Conservation (phyloP, 1,284 basidiomycete genomes). For the Cystobasidium pallidum region DNA sequence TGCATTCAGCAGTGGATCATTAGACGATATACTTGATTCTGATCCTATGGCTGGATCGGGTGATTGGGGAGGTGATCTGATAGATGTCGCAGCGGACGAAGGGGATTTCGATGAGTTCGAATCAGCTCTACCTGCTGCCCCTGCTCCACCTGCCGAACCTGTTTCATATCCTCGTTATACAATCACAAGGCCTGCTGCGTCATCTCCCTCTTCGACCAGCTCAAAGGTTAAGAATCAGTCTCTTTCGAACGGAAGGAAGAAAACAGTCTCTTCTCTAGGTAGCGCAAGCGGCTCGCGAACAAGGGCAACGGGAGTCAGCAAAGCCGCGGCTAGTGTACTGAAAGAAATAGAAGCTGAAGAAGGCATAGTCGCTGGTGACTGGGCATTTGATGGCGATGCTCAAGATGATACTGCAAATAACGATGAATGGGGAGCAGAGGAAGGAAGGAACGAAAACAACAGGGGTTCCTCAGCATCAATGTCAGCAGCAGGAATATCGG, state of each 20-base stretch:
- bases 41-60: constrained; percentile 64
- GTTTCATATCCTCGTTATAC: constrained; percentile 36
- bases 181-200: constrained; percentile 26
- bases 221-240: background rate
- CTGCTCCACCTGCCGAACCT: constrained; percentile 17
- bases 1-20: constrained; percentile 63
- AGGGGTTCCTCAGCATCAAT: background rate
- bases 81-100: constrained; percentile 85
- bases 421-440: background rate
- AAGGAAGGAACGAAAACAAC: background rate
- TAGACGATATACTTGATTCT: constrained; percentile 59
- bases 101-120: constrained; percentile 66
- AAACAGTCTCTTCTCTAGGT: constrained; percentile 13
- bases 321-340: constrained; percentile 27
- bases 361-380: constrained; percentile 31
- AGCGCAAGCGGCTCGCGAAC: background rate
- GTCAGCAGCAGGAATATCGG: background rate
- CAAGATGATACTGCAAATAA: background rate
- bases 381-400: constrained; percentile 29
- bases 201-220: too few species aligned
- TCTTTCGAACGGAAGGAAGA: constrained; percentile 9
- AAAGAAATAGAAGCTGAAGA: constrained; percentile 36
- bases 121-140: constrained; percentile 42
- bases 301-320: constrained; percentile 20
- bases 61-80: constrained; percentile 68